Conservation (phyloP, 768 basidiomycete species). For the Lactifluus hygrophoroides region DNA sequence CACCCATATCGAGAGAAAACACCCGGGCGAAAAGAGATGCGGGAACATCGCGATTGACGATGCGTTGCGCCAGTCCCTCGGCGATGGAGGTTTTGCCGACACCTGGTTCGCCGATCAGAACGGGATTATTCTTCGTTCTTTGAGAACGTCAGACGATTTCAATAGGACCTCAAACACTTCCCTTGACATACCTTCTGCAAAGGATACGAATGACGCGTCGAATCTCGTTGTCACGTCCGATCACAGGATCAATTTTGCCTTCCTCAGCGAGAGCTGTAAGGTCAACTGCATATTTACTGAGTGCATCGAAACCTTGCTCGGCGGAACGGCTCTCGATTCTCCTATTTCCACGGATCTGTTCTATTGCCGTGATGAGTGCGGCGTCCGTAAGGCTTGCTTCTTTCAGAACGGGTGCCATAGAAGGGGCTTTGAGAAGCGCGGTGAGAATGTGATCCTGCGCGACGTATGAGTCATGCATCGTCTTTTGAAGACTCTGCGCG, state of each 20-base stretch:
- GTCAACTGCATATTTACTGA: constrained; percentile 83
- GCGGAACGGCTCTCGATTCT: constrained; percentile 80
- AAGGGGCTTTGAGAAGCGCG: constrained; percentile 68
- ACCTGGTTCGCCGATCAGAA: constrained; percentile 90
- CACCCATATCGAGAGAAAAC: constrained; percentile 89
- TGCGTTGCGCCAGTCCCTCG: constrained; percentile 92
- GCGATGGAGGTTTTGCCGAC: constrained; percentile 95
- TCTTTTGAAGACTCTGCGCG: constrained; percentile 71
- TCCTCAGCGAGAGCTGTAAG: constrained; percentile 81
- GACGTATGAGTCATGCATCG: constrained; percentile 84
- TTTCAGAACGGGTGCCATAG: constrained; percentile 61
- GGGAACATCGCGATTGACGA: constrained; percentile 89
- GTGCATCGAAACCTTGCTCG: constrained; percentile 88
- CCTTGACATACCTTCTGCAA: constrained; percentile 49
- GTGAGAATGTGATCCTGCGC: constrained; percentile 89
- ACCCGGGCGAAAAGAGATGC: constrained; percentile 62
- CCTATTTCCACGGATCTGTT: constrained; percentile 74
- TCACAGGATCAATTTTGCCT: constrained; percentile 93
- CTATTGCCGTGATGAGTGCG: constrained; percentile 64
- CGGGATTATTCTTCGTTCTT: constrained; percentile 96
- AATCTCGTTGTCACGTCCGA: constrained; percentile 90
- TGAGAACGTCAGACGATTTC: not conserved
- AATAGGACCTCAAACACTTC: not conserved
- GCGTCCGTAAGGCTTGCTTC: constrained; percentile 67
- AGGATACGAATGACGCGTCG: constrained; percentile 77